phyloP scores from a whole-genome alignment of 495 filamentous ascomycete species.

The Massariosphaeria phaeospora region DNA sequence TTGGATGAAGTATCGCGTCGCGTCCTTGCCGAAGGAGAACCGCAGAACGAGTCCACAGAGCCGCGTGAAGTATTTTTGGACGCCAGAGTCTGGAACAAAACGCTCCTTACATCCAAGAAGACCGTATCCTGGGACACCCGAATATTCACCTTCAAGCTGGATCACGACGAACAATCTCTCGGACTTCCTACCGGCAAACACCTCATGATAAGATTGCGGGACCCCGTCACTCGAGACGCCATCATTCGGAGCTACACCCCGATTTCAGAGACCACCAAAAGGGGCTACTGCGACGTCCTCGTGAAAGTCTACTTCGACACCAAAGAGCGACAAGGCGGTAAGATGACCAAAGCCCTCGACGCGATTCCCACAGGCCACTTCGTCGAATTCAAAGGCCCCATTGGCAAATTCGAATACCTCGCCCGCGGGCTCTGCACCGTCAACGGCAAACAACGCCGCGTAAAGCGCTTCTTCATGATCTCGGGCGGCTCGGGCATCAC shows the following conservation, averaged over 20 bases:
- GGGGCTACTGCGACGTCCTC: slow-evolving; percentile 66
- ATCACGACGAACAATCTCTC: slow-evolving; percentile 63
- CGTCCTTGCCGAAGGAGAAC: slow-evolving; percentile 45
- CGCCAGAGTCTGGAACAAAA: slow-evolving; percentile 64
- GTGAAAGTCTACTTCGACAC: slow-evolving; percentile 81
- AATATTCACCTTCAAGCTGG: slow-evolving; percentile 76
- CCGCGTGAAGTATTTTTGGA: slow-evolving; percentile 63
- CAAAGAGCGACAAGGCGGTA: slow-evolving; percentile 57
- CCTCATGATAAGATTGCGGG: slow-evolving; percentile 76
- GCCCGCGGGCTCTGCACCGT: slow-evolving; percentile 62
- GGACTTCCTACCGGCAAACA: slow-evolving; percentile 88
- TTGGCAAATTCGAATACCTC: slow-evolving; percentile 80
- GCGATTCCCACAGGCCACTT: slow-evolving; percentile 60
- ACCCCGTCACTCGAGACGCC: slow-evolving; percentile 60
- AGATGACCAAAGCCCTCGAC: slow-evolving; percentile 82
- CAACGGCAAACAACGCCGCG: slow-evolving; percentile 52
- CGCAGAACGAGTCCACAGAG: slow-evolving; percentile 34
- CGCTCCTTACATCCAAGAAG: slow-evolving; percentile 59
- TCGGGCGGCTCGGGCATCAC: slow-evolving; percentile 88
- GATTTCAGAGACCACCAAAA: slow-evolving; percentile 58
- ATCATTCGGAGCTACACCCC: slow-evolving; percentile 90
- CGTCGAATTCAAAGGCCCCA: slow-evolving; percentile 87
- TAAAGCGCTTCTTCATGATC: slow-evolving; percentile 79
- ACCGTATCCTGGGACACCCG: slow-evolving; percentile 74
- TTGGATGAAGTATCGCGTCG: slow-evolving; percentile 56